A percentile compares a stretch with the other conserved stretches of the same genome.
Evolutionary conservation across 805 yeast species (phyloP).

Genomic region (Cyberlindnera euphorbiiphila): DNA sequence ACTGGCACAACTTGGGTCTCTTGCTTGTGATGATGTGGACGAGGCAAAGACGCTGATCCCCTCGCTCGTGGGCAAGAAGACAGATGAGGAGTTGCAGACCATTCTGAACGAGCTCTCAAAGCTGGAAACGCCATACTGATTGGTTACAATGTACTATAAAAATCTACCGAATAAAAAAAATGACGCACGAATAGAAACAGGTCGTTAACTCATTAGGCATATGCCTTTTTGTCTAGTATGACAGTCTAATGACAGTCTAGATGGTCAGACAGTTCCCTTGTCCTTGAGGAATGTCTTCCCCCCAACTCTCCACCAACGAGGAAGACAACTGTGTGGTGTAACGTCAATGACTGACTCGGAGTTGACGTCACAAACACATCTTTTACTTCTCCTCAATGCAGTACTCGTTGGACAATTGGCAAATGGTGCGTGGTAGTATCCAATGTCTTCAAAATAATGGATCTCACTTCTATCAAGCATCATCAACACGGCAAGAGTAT

Average conservation of each 20-base stretch:
- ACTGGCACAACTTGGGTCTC: slow-evolving; percentile 80
- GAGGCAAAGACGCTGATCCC: slow-evolving; percentile 96
- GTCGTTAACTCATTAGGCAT: slow-evolving; percentile 3
- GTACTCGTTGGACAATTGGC: slow-evolving; percentile 54
- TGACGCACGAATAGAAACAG: neutral
- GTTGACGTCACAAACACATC: slow-evolving; percentile 57
- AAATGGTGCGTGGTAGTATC: slow-evolving; percentile 74
- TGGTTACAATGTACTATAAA: slow-evolving; percentile 3
- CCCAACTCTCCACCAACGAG: slow-evolving; percentile 75
- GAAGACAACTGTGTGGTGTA: slow-evolving; percentile 54
- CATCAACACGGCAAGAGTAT: slow-evolving; percentile 63
- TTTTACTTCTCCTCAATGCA: slow-evolving; percentile 46
- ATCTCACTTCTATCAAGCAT: slow-evolving; percentile 56
- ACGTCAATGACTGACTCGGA: slow-evolving; percentile 41
- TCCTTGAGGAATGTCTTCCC: slow-evolving; percentile 55
- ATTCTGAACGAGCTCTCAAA: slow-evolving; percentile 82
- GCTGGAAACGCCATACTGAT: slow-evolving; percentile 43
- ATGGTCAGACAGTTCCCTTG: slow-evolving; percentile 17
- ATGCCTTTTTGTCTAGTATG: neutral
- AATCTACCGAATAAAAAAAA: neutral
- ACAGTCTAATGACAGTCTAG: no score
- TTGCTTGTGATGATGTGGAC: slow-evolving; percentile 94
- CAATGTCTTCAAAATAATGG: slow-evolving; percentile 78
- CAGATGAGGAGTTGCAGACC: slow-evolving; percentile 83
- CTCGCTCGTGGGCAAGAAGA: slow-evolving; percentile 73